phyloP scores from a whole-genome alignment of 352 stramenopile genomes.

The Vaucheria bursata region DNA sequence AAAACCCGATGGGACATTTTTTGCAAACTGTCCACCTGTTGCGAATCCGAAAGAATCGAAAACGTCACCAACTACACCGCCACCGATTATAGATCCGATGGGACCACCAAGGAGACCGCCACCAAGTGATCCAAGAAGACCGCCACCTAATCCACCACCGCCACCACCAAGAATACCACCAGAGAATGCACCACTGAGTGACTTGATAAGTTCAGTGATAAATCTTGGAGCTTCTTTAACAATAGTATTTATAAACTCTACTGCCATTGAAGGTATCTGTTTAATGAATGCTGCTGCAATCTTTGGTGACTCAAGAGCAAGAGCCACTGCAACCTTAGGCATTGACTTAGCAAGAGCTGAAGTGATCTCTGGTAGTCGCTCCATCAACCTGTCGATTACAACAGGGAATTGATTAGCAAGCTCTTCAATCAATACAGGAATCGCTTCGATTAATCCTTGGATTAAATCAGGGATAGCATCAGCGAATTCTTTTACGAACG shows the following conservation, averaged over 20 bases:
- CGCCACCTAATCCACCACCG: background rate
- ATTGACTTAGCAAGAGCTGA: background rate
- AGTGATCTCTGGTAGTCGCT: background rate
- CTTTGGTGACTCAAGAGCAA: background rate
- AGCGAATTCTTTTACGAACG: background rate
- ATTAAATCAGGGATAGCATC: background rate
- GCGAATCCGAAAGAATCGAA: background rate
- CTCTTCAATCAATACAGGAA: background rate
- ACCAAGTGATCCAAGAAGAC: background rate
- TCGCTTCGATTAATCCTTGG: background rate
- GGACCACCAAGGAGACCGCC: background rate
- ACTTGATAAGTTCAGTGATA: background rate
- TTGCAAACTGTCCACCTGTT: background rate
- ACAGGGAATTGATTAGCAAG: background rate
- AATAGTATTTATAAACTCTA: background rate
- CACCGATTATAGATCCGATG: background rate
- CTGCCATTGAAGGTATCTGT: background rate
- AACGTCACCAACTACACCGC: background rate
- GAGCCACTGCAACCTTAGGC: background rate
- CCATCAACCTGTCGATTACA: background rate
- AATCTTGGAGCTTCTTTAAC: background rate
- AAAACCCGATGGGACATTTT: background rate
- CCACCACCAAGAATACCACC: background rate
- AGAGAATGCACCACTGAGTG: background rate
- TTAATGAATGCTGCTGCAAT: background rate